These are phyloP conservation scores for Diaporthe caulivora DNA, from an alignment of 2,329 filamentous ascomycete species.

Conservation along the genomic window DNA sequence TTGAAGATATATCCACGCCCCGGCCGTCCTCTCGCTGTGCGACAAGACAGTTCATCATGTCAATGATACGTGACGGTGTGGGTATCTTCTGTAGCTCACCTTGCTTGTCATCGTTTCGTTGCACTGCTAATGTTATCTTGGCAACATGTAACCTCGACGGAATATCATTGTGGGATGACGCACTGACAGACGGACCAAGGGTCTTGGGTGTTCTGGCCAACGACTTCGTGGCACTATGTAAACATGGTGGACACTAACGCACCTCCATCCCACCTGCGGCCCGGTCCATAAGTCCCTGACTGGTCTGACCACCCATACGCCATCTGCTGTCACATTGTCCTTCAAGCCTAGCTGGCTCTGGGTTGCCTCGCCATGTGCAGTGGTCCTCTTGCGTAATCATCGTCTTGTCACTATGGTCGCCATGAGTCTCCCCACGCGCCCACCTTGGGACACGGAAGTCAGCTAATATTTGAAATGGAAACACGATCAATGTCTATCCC, in stretches of 20 bases:
- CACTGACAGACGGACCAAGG: background rate
- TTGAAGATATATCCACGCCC: background rate
- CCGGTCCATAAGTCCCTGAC: conserved; percentile 5
- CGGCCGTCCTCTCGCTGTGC: background rate
- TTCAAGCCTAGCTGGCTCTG: background rate
- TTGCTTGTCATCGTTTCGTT: background rate
- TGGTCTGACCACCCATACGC: background rate
- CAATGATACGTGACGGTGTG: background rate
- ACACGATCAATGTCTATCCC: background rate
- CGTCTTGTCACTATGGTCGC: background rate
- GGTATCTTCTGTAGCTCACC: background rate
- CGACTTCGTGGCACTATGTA: background rate
- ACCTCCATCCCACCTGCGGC: background rate
- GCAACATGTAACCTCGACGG: conserved; percentile 12
- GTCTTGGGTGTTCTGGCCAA: background rate
- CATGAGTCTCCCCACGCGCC: background rate
- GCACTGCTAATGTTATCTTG: background rate
- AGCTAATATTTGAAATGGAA: background rate
- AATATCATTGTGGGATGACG: background rate
- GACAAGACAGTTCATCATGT: background rate
- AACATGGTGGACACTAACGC: background rate
- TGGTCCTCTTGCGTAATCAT: background rate
- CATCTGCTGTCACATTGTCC: background rate
- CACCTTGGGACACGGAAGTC: background rate
- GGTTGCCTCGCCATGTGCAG: background rate